Evolutionary conservation across 306 rosid genomes (phyloP).

Genomic region (Glycyrrhiza uralensis): DNA sequence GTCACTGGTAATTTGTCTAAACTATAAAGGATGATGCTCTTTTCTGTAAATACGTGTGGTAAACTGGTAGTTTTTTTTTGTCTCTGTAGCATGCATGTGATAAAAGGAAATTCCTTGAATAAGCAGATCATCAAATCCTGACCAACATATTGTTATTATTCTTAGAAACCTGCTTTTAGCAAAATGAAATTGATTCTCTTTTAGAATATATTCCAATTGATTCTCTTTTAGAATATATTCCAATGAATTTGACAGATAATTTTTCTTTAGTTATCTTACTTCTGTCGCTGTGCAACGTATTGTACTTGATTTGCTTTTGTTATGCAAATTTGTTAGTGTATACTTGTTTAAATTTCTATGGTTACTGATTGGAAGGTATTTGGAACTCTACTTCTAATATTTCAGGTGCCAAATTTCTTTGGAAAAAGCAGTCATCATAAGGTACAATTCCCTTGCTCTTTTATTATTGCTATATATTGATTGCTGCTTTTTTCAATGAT

Average conservation of each 20-base stretch:
- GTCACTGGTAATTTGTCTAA: slow-evolving; percentile 59
- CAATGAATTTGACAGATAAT: neutral
- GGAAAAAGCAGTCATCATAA: slow-evolving; percentile 70
- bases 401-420: slow-evolving; percentile 74
- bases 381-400: slow-evolving; percentile 20
- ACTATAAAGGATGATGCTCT: neutral
- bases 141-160: neutral
- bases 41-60: neutral
- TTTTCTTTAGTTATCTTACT: neutral
- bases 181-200: neutral
- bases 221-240: neutral
- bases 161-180: neutral
- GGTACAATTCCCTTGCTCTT: slow-evolving; percentile 44
- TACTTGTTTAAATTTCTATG: neutral
- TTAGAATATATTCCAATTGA: neutral
- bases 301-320: slow-evolving; percentile 2
- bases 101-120: slow-evolving; percentile 1
- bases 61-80: neutral
- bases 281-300: neutral
- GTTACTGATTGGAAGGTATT: slow-evolving; percentile 16
- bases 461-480: slow-evolving; percentile 7
- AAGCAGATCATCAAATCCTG: neutral
- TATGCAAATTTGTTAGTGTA: neutral
- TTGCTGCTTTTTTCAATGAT: neutral
- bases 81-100: neutral